phyloP scores from a whole-genome alignment of 2,329 filamentous ascomycete genomes.

The Cordyceps militaris region DNA sequence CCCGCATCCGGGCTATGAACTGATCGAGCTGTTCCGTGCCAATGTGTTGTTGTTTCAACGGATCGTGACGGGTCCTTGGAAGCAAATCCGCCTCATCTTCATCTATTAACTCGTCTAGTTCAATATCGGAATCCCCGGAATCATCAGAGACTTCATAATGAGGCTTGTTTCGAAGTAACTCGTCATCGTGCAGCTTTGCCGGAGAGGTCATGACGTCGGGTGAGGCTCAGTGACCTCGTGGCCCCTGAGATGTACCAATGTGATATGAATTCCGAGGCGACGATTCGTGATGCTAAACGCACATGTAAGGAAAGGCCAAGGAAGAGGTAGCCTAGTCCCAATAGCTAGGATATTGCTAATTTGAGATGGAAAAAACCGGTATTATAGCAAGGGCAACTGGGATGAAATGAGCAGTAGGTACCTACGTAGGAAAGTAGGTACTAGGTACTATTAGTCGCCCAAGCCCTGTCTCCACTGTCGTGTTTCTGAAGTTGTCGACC shows the following conservation, averaged over 20 bases:
- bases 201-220: not conserved
- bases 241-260: not conserved
- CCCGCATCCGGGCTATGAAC: not conserved
- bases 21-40: not conserved
- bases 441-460: not conserved
- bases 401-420: too few species aligned
- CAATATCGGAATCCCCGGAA: constrained; percentile 12
- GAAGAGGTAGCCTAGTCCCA: not conserved
- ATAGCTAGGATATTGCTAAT: not conserved
- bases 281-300: too few species aligned
- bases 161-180: not conserved
- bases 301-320: not conserved
- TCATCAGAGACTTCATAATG: not conserved
- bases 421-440: too few species aligned
- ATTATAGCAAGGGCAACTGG: not conserved
- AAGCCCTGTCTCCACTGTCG: not conserved
- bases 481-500: not conserved
- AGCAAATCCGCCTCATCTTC: constrained; percentile 7
- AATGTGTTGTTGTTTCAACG: not conserved
- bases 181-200: not conserved
- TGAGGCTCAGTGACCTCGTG: not conserved
- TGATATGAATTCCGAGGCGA: not conserved
- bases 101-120: constrained; percentile 10
- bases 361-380: not conserved
- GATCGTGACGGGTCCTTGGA: not conserved